These are phyloP conservation scores for Colletotrichum higginsianum DNA, from an alignment of 2,329 filamentous ascomycete species.

Conservation along the genomic window DNA sequence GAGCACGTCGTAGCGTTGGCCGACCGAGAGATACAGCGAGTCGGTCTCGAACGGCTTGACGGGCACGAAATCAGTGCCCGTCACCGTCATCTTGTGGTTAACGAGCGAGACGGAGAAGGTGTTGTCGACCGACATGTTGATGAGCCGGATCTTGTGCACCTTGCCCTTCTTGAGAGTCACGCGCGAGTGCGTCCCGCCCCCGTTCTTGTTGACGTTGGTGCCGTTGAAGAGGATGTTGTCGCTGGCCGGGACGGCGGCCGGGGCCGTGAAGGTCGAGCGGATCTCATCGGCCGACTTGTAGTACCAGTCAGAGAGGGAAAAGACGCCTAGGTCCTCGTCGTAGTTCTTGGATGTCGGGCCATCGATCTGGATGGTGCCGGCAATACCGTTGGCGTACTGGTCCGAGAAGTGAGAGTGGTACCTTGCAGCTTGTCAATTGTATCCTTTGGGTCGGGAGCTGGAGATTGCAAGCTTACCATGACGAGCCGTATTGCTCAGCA, in stretches of 20 bases:
- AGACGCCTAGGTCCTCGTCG: conserved; percentile 72
- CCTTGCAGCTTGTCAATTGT: conserved; percentile 45
- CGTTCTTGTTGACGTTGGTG: conserved; percentile 51
- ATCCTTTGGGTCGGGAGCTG: not conserved
- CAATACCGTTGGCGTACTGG: conserved; percentile 67
- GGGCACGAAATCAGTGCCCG: conserved; percentile 76
- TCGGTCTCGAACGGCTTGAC: conserved; percentile 74
- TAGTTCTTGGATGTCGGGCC: conserved; percentile 63
- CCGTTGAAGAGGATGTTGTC: conserved; percentile 63
- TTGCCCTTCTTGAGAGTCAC: conserved; percentile 67
- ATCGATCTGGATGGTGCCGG: conserved; percentile 65
- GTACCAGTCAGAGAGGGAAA: conserved; percentile 70
- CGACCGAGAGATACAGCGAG: conserved; percentile 73
- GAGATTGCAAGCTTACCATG: conserved; percentile 39
- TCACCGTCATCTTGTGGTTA: conserved; percentile 74
- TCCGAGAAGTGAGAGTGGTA: conserved; percentile 67
- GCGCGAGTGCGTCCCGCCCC: conserved; percentile 54
- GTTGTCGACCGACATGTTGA: conserved; percentile 69
- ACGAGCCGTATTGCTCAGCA: conserved; percentile 57
- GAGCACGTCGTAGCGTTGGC: conserved; percentile 61
- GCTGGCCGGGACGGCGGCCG: conserved; percentile 44
- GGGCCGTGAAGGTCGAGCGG: conserved; percentile 42
- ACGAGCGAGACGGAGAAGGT: conserved; percentile 71
- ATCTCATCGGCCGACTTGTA: conserved; percentile 53
- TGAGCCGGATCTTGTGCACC: conserved; percentile 71